Percentiles rank a stretch among this genome's conserved stretches.
phyloP scores from a whole-genome alignment of 169 alveolate species.

The Plasmodium gonderi region DNA sequence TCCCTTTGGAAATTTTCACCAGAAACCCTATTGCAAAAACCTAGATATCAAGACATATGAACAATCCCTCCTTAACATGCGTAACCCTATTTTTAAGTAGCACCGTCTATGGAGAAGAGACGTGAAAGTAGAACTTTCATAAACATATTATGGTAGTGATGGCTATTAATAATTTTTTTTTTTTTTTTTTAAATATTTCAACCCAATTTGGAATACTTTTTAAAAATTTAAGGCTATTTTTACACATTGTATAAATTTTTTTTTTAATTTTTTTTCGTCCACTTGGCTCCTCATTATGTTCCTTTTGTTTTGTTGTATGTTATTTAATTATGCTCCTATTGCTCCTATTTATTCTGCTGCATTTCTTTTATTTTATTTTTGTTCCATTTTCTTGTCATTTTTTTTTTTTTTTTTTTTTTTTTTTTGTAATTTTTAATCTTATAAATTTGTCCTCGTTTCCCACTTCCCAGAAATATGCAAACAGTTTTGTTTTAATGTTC shows the following conservation, averaged over 20 bases:
- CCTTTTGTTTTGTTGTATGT: too few relatives aligned
- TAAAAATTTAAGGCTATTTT: not conserved
- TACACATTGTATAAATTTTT: not conserved
- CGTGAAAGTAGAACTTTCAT: not conserved
- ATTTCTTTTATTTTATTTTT: not conserved
- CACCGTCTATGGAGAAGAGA: not conserved
- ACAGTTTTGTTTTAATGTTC: not conserved
- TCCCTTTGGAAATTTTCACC: constrained; percentile 10
- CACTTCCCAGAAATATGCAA: not conserved
- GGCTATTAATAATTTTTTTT: not conserved
- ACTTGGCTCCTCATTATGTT: not conserved
- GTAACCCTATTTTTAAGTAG: constrained; percentile 54
- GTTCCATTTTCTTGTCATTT: not conserved
- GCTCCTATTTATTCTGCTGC: not conserved
- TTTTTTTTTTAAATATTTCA: not conserved
- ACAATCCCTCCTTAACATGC: constrained; percentile 50
- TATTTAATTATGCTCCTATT: not conserved
- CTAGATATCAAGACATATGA: constrained; percentile 63
- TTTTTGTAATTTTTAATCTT: not conserved
- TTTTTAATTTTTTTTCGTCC: not conserved
- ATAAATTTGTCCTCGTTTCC: not conserved
- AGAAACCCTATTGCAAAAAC: constrained; percentile 53
- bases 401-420: not conserved
- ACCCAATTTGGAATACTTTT: constrained; percentile 4
- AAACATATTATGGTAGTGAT: not conserved